Base-by-base conservation (phyloP, 2,329 filamentous ascomycete species). In the Stagonosporopsis cucurbitacearum region DNA sequence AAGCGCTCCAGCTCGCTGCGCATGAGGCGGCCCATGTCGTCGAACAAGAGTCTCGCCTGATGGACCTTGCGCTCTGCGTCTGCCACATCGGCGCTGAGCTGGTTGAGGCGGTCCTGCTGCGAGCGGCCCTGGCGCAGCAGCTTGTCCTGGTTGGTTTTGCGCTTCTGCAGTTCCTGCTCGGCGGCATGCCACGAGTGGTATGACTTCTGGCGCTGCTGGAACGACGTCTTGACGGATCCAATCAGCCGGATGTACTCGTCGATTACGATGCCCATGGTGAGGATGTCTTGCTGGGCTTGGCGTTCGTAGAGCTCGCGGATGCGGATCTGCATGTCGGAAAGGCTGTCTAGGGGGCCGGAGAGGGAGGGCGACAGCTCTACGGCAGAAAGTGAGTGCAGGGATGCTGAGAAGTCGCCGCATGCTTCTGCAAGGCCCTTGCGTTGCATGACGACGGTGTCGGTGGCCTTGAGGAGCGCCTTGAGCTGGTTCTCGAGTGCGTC, bases 171-270 rank as follows among this genome's bases (percentile, higher is more conserved):
- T 71, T 98, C 94, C 4, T 88, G 88, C 72, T 99, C 95, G 7
- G 95, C 93, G 3, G 86, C 80, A 73, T 97, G 93, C 94, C 95
- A 99, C 39, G 90, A 88, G 74, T 98, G 91, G 72, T 95, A 99
- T 1, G 93, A 91, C 76, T 97, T 97, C 75, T 99, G 95, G 53
- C 95, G 88, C 76, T 97, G 93, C 32, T 84, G 80, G 71, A 99
- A 99, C 0, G 95, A 91, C 59, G 89, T 91, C 81, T 99, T 99
- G 58, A 98, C 91, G 51, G 91, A 96, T 28, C 92, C 92, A 66
- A 99, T 98, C 39, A 99, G 79, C 5, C 95, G 91, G 66, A 99
- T 96, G 77, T 99, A 99, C 78, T 99, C 95, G 63, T 99, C 95
- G 60, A 99, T 93, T 39, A 96, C 96, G 70, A 98, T 98, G 33